Percentiles rank a stretch among this genome's conserved stretches.
These are phyloP conservation scores for Iodosphaeria phyllophila DNA, from an alignment of 2,329 filamentous ascomycete species.

Conservation along the genomic window DNA sequence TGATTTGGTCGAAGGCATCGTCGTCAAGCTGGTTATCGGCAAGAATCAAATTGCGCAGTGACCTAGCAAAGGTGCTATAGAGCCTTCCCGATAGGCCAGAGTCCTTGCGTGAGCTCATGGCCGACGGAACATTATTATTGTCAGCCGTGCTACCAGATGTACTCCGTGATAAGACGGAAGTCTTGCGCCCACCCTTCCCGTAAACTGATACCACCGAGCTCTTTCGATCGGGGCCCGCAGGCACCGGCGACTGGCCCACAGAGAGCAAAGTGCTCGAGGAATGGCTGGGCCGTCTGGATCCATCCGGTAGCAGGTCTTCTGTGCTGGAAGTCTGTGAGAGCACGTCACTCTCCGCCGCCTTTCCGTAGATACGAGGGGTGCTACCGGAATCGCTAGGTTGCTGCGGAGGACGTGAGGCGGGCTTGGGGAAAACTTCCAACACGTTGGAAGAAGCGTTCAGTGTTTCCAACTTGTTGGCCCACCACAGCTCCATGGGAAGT, in stretches of 20 bases:
- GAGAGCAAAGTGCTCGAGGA: slow-evolving; percentile 59
- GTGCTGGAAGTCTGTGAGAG: slow-evolving; percentile 48
- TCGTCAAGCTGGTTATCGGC: slow-evolving; percentile 91
- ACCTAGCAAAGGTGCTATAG: slow-evolving; percentile 73
- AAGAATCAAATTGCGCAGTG: slow-evolving; percentile 66
- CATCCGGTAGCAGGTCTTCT: slow-evolving; percentile 50
- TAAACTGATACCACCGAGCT: slow-evolving; percentile 69
- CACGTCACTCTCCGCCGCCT: slow-evolving; percentile 24
- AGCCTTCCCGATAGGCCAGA: slow-evolving; percentile 68
- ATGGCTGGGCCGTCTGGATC: slow-evolving; percentile 61
- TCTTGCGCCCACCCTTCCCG: slow-evolving; percentile 65
- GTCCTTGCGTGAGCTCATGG: slow-evolving; percentile 54
- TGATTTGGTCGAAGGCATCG: slow-evolving; percentile 86
- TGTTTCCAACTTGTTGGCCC: slow-evolving; percentile 73
- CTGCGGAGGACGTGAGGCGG: slow-evolving; percentile 49
- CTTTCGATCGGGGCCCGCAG: slow-evolving; percentile 46
- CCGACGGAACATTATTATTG: slow-evolving; percentile 36
- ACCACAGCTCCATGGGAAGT: slow-evolving; percentile 90
- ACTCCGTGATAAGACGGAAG: slow-evolving; percentile 58
- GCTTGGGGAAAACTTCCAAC: slow-evolving; percentile 77
- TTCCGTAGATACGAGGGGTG: slow-evolving; percentile 17
- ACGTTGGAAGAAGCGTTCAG: slow-evolving; percentile 94
- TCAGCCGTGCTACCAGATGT: slow-evolving; percentile 26
- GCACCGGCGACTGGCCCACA: slow-evolving; percentile 53
- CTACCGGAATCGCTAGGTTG: slow-evolving; percentile 29